Evolutionary conservation across 2,329 filamentous ascomycete species (phyloP), one percentile per base, ranked within the genome.

Genomic region (Sordariomycetes sp.): DNA sequence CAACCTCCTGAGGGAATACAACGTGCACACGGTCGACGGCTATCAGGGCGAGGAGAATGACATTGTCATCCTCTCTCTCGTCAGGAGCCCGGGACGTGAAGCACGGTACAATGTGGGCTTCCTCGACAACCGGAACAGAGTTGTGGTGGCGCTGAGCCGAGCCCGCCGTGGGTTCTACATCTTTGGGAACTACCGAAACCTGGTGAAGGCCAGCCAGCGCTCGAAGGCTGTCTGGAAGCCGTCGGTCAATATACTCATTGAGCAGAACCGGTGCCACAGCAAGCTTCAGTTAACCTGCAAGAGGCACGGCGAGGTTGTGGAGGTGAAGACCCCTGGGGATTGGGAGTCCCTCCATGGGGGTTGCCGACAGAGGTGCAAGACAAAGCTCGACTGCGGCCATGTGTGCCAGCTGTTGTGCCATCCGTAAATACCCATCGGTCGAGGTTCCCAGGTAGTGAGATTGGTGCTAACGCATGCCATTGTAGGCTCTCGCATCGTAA

Each of bases 31-130:
- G 0, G 88, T 96, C 0, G 91, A 96, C 64, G 89, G 87, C 0
- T 96, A 92, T 64, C 90, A 96, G 67, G 90, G 90, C 13, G 90
- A 96, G 64, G 90, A 96, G 66, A 96, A 95, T 60, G 87, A 91
- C 25, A 75, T 96, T 10, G 76, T 96, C 10, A 67, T 96, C 1
- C 72, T 96, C 0, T 95, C 90, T 0, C 73, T 95, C 0, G 90
- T 94, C 2, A 80, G 91, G 51, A 90, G 85, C 61, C 86, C 85
- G 39, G 61, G 66, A 1, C 64, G 71, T 1, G 72, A 74, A 0
- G 62, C 61, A 1, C 63, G 61, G 2, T 62, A 64, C 45, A 64
- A 63, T 1, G 84, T 90, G 34, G 91, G 91, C 0, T 96, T 96
- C 62, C 74, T 95, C 1, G 75, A 78, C 1, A 82, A 86, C 58